phyloP scores from a whole-genome alignment of 2,329 filamentous ascomycete genomes.

The Blastomyces silverae region DNA sequence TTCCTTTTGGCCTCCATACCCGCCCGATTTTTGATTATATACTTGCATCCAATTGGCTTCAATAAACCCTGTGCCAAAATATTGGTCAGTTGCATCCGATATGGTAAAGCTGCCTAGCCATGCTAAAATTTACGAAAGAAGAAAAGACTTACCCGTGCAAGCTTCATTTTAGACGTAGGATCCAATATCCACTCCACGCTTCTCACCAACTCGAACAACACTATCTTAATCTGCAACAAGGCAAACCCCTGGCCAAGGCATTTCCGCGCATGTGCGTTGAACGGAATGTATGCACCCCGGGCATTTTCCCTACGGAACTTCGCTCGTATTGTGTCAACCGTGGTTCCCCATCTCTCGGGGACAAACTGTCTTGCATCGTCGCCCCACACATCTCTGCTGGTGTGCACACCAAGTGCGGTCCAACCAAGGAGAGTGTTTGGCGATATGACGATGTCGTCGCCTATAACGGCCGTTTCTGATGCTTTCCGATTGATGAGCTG shows the following conservation, averaged over 20 bases:
- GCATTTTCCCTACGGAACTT: slow-evolving; percentile 25
- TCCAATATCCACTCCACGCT: slow-evolving; percentile 3
- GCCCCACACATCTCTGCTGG: slow-evolving; percentile 32
- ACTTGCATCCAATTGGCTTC: slow-evolving; percentile 1
- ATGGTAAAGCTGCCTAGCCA: neutral
- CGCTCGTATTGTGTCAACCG: slow-evolving; percentile 31
- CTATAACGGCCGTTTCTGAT: slow-evolving; percentile 25
- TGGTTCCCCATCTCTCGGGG: slow-evolving; percentile 34
- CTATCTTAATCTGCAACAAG: slow-evolving; percentile 17
- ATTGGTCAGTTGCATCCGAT: neutral
- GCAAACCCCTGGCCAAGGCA: slow-evolving; percentile 30
- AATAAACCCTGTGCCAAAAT: slow-evolving; percentile 3
- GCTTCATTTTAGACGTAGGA: neutral
- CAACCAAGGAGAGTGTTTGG: slow-evolving; percentile 39
- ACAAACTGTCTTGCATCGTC: slow-evolving; percentile 29
- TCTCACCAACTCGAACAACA: slow-evolving; percentile 9
- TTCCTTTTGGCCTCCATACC: neutral
- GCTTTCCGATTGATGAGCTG: slow-evolving; percentile 46
- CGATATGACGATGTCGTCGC: slow-evolving; percentile 30
- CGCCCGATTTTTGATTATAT: slow-evolving; percentile 6
- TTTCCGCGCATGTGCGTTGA: slow-evolving; percentile 28
- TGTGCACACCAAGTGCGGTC: slow-evolving; percentile 39
- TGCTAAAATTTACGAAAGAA: neutral
- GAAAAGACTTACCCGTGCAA: neutral
- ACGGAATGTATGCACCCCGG: slow-evolving; percentile 28